Base-by-base conservation (phyloP, 2,329 filamentous ascomycete genomes). In the Arthrobotrys pseudoclavata region DNA sequence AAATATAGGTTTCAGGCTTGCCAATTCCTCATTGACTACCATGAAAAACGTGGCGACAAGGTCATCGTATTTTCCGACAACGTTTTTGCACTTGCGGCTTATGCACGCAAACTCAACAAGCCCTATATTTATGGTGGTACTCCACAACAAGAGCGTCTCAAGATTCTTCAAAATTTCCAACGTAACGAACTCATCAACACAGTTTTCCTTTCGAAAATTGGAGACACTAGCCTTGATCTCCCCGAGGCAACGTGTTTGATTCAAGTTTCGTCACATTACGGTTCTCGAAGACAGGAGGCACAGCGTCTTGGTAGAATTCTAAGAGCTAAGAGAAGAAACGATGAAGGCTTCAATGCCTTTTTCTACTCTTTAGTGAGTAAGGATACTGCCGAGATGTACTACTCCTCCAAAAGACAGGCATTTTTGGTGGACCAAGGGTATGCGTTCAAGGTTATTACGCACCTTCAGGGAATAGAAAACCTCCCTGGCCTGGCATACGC, bases 41-140 rank as follows among this genome's bases (percentile, higher is more conserved):
- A 99, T 84, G 95, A 98, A 84, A 91, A 90, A 69, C 89, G 96
- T 77, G 95, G 96, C 34, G 96, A 98, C 86, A 98, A 98, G 84
- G 94, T 98, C 81, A 98, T 98, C 79, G 95, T 99, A 50, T 98
- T 98, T 84, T 97, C 94, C 0, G 96, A 99, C 84, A 97, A 98
- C 80, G 93, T 99, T 47, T 98, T 96, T 82, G 95, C 96, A 0
- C 86, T 99, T 31, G 89, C 95, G 80, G 89, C 90, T 47, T 97
- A 98, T 82, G 94, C 96, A 2, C 86, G 89, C 26, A 95, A 94
- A 80, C 86, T 98, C 42, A 88, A 89, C 57, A 97, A 97, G 83
- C 91, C 92, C 0, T 97, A 91, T 83, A 97, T 99, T 80, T 97
- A 93, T 81, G 96, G 96, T 62, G 92, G 91, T 71, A 99, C 96